phyloP scores from a whole-genome alignment of 805 yeast species.

The Wickerhamiella shivajii region DNA sequence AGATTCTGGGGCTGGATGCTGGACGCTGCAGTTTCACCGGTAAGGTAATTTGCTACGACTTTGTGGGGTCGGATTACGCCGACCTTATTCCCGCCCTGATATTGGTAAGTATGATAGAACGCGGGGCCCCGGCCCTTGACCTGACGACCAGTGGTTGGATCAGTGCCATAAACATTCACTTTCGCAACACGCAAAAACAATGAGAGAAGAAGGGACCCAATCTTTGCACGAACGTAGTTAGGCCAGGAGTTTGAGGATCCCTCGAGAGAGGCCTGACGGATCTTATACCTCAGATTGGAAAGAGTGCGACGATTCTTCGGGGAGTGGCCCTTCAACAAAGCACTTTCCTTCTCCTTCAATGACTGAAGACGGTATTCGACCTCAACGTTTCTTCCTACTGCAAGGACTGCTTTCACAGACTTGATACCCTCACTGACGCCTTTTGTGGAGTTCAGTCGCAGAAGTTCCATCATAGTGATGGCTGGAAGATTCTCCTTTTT shows the following conservation, averaged over 20 bases:
- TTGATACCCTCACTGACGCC: conserved; percentile 68
- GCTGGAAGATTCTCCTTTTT: conserved; percentile 71
- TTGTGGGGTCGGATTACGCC: conserved; percentile 74
- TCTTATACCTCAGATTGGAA: background rate
- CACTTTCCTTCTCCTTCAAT: conserved; percentile 16
- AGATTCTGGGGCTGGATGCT: conserved; percentile 68
- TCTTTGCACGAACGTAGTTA: conserved; percentile 41
- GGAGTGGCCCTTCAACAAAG: conserved; percentile 30
- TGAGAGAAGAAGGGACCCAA: conserved; percentile 70
- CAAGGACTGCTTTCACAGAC: conserved; percentile 64
- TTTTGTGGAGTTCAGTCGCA: conserved; percentile 59
- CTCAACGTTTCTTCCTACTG: conserved; percentile 76
- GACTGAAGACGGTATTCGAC: conserved; percentile 41
- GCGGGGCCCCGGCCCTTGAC: conserved; percentile 79
- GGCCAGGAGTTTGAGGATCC: conserved; percentile 35
- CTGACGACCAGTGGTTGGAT: conserved; percentile 57
- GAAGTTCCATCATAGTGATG: conserved; percentile 66
- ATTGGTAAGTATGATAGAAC: conserved; percentile 76
- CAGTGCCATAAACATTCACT: conserved; percentile 62
- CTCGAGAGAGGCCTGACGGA: conserved; percentile 19
- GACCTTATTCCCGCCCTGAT: conserved; percentile 56
- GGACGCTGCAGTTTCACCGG: conserved; percentile 50
- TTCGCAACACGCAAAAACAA: conserved; percentile 69
- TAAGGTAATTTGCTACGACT: conserved; percentile 47
- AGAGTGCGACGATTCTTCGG: conserved; percentile 15